phyloP scores from a whole-genome alignment of 768 basidiomycete genomes.

The Pulveroboletus sp. region DNA sequence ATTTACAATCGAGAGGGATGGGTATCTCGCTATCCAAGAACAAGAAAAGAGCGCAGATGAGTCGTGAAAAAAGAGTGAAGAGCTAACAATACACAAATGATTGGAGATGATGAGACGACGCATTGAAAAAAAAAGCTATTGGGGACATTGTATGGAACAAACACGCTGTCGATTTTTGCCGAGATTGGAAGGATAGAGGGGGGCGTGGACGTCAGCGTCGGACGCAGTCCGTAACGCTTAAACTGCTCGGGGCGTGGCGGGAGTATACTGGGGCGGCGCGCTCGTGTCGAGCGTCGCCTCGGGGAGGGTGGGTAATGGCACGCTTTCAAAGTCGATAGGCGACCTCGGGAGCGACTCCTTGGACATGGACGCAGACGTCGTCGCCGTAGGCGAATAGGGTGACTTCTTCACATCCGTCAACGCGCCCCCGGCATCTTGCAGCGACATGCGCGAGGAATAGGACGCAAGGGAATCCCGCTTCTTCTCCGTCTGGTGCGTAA shows the following conservation, averaged over 20 bases:
- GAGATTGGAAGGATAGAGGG: neutral
- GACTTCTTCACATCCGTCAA: slow-evolving; percentile 25
- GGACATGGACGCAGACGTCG: slow-evolving; percentile 21
- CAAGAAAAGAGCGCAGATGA: neutral
- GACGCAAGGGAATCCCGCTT: slow-evolving; percentile 51
- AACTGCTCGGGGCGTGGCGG: slow-evolving; percentile 19
- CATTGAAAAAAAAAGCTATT: neutral
- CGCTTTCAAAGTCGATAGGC: slow-evolving; percentile 16
- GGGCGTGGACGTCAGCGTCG: neutral
- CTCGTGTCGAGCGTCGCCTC: slow-evolving; percentile 12
- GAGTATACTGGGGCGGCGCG: slow-evolving; percentile 23
- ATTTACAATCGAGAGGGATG: neutral
- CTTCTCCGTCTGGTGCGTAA: slow-evolving; percentile 42
- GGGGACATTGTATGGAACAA: neutral
- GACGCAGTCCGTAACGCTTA: slow-evolving; percentile 1
- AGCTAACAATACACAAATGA: slow-evolving; percentile 29
- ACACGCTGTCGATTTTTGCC: neutral
- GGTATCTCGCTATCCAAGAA: slow-evolving; percentile 16
- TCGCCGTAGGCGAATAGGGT: slow-evolving; percentile 21
- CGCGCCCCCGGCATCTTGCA: slow-evolving; percentile 39
- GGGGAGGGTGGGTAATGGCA: slow-evolving; percentile 19
- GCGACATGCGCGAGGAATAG: slow-evolving; percentile 42
- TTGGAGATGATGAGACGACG: neutral
- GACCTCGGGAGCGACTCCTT: slow-evolving; percentile 26
- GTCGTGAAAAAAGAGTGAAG: neutral